Percentiles rank a stretch among this genome's conserved stretches.
phyloP scores from a whole-genome alignment of 129 eudicot genomes.

The Flaveria sonorensis region DNA sequence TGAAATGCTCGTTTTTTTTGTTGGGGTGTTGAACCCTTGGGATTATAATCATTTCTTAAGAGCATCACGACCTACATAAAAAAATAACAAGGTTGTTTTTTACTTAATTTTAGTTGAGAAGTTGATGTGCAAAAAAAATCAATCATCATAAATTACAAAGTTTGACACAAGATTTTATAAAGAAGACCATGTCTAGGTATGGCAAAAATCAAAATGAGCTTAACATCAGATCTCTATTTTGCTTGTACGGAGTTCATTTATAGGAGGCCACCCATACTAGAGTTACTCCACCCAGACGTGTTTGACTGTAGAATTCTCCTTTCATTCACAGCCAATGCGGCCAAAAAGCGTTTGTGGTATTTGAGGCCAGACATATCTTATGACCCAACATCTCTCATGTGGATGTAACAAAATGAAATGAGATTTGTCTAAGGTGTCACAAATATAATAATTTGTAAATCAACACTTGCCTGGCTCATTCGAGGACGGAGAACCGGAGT shows the following conservation, averaged over 20 bases:
- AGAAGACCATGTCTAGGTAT: background rate
- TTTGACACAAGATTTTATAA: background rate
- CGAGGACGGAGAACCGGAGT: conserved; percentile 67
- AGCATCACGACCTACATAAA: conserved; percentile 54
- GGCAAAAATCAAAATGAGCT: background rate
- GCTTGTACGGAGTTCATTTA: too few relatives aligned
- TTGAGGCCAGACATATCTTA: background rate
- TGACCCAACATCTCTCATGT: background rate
- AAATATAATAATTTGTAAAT: conserved; percentile 1
- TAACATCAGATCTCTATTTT: too few relatives aligned
- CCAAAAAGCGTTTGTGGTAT: background rate
- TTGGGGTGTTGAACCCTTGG: conserved; percentile 34
- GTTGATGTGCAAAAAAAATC: background rate
- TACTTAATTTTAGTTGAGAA: background rate
- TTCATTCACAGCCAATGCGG: too few relatives aligned
- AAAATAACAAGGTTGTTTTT: background rate
- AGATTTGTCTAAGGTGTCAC: background rate
- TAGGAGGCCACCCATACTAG: too few relatives aligned
- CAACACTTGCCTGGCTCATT: conserved; percentile 68
- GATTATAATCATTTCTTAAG: conserved; percentile 44
- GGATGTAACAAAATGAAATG: background rate
- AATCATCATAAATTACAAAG: background rate
- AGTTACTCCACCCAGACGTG: too few relatives aligned
- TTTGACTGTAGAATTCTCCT: too few relatives aligned
- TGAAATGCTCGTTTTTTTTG: conserved; percentile 48